Base-by-base conservation (phyloP, 148 eudicot species). In the Pharnaceum exiguum region DNA sequence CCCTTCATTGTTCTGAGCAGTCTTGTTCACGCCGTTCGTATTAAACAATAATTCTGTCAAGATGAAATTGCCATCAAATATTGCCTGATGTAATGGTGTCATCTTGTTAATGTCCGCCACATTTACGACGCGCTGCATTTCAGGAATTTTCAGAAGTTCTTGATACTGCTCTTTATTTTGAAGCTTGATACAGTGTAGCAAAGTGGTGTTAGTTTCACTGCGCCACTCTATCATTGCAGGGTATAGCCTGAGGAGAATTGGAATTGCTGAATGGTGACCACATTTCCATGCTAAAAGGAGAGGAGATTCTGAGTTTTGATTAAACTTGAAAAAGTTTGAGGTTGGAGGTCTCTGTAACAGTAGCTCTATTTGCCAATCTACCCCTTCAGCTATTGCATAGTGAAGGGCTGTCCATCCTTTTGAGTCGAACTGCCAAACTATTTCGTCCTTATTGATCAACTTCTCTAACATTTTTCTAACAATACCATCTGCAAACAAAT, bases 51-150 rank as follows among this genome's bases (percentile, higher is more conserved):
- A 44, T 8, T 44, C 24, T 44, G 48, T 23, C 15, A 44, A 21
- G 7, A 44, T 10, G 21, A 44, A 16, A 23, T 44, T 21, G 4
- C 24, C 24, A 16, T 21, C 24, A 16, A 9, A 16, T 44, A 44
- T 44, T 19, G 48, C 48, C 22, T 21, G 48, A 44, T 44, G 48
- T 21, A 44, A 44, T 44, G 48, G 48, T 16, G 48, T 44, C 24
- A 21, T 21, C 10, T 23, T 23, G 15, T 44, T 44, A 21, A 5
- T 16, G 19, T 44, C 48, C 15, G 3, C 7, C 13, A 44, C 10
- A 44, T 44, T 44, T 8, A 16, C 8, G 48, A 44, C 5, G 5
- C 10, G 23, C 19, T 16, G 10, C 5, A n/a, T 44, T 16, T 16
- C 24, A n/a, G 21, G 48, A 21, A 16, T 21, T 16, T 3, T 3